Percentiles rank a stretch among this genome's conserved stretches.
phyloP scores from a whole-genome alignment of 805 yeast species.

The Kuraishia capsulata region DNA sequence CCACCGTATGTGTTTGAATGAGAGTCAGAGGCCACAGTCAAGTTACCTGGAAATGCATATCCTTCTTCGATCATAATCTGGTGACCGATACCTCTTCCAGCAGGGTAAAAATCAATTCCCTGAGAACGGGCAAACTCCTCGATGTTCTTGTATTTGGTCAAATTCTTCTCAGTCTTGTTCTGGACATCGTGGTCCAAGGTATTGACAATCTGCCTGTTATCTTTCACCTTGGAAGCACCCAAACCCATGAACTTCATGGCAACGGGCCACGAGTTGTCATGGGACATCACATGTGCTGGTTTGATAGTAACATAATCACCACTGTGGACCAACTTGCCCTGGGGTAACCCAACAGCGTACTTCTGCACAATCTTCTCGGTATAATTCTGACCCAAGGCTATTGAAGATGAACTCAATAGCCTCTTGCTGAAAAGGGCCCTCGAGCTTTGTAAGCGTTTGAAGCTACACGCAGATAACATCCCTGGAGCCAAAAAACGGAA shows the following conservation, averaged over 20 bases:
- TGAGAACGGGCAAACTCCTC: slow-evolving; percentile 83
- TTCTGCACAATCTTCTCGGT: slow-evolving; percentile 94
- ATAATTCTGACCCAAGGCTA: slow-evolving; percentile 60
- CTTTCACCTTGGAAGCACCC: slow-evolving; percentile 78
- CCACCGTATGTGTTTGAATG: slow-evolving; percentile 99
- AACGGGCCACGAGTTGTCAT: slow-evolving; percentile 99
- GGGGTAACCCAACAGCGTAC: slow-evolving; percentile 79
- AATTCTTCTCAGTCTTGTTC: slow-evolving; percentile 80
- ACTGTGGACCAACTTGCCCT: slow-evolving; percentile 66
- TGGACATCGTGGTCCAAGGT: slow-evolving; percentile 98
- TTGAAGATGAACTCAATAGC: neutral
- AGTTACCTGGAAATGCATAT: slow-evolving; percentile 87
- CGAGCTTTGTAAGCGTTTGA: neutral
- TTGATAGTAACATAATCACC: slow-evolving; percentile 94
- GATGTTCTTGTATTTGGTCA: slow-evolving; percentile 81
- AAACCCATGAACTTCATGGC: slow-evolving; percentile 93
- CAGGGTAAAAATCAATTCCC: slow-evolving; percentile 95
- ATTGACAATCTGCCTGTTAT: slow-evolving; percentile 88
- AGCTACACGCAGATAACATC: too few relatives aligned
- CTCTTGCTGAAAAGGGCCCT: too few relatives aligned
- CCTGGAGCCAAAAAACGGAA: too few relatives aligned
- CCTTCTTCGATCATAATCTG: slow-evolving; percentile 99
- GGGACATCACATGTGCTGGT: slow-evolving; percentile 99
- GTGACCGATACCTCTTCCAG: slow-evolving; percentile 98
- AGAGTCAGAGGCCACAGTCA: slow-evolving; percentile 95